Conservation (phyloP, 805 yeast genomes). For the Teunomyces panamensis region DNA sequence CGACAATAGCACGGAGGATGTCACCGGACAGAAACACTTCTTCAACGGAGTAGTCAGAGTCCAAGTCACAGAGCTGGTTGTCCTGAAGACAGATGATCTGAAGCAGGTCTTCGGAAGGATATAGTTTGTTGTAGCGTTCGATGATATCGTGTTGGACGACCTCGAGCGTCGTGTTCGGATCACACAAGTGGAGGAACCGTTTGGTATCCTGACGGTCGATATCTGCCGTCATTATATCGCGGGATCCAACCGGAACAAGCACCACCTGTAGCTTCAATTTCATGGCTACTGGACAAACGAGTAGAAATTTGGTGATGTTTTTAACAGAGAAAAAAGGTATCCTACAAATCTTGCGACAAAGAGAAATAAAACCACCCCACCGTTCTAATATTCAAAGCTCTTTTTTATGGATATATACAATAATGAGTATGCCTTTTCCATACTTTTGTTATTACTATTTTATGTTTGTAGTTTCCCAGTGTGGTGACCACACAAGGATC, state of each 20-base stretch:
- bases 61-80: conserved; percentile 65
- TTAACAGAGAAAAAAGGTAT: no score
- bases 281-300: background rate
- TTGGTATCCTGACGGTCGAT: conserved; percentile 20
- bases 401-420: no score
- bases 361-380: no score
- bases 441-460: background rate
- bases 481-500: conserved; percentile 51
- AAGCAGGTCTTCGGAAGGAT: conserved; percentile 59
- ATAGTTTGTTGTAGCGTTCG: conserved; percentile 56
- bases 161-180: conserved; percentile 43
- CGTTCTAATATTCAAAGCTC: no score
- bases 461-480: conserved; percentile 9
- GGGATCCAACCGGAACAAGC: conserved; percentile 27
- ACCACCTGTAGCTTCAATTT: conserved; percentile 35
- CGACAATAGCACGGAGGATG: conserved; percentile 33
- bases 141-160: conserved; percentile 53
- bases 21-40: conserved; percentile 56
- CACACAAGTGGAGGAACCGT: conserved; percentile 65
- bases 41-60: conserved; percentile 66
- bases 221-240: conserved; percentile 16
- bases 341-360: no score
- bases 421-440: background rate
- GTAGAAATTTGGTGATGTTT: background rate
- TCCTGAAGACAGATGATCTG: conserved; percentile 66